Evolutionary conservation across 2,329 filamentous ascomycete genomes (phyloP), one percentile per base, ranked within the genome.

Genomic region (Phialophora chinensis): DNA sequence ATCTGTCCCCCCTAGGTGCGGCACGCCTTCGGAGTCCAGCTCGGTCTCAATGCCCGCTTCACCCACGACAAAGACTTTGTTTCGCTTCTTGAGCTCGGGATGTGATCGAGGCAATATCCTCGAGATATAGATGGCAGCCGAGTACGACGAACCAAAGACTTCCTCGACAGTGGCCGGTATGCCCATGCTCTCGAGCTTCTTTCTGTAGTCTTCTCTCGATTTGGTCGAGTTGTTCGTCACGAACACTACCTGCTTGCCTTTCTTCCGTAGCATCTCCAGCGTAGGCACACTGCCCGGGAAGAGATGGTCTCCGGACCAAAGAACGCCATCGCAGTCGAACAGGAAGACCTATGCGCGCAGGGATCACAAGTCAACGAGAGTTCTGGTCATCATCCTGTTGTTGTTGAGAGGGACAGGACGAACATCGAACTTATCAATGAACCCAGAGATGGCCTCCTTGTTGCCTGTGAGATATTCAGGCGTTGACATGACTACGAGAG

Each of bases 141-240:
- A 96, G 85, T 99, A 99, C 47, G 93, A 91, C 8, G 94, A 97
- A 68, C 92, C 93, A 77, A 99, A 99, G 72, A 99, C 91, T 81
- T 99, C 95, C 76, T 98, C 92, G 84, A 88, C 71, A 8, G 50
- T 66, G 33, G 53, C 58, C 38, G 90, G 89, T 74, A 99, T 97
- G 55, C 90, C 91, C 77, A 97, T 85, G 62, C 82, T 82, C 55
- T 90, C 87, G 67, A 99, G 89, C 77, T 98, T 99, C 83, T 94
- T 92, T 78, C 91, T 90, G 80, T 99, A 99, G 77, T 97, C 93
- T 58, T 86, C 83, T 64, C 95, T 90, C 11, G 94, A 97, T 78
- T 99, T 99, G 65, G 95, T 98, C 75, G 93, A 97, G 83, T 99
- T 99, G 82, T 99, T 99, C 49, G 95, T 99, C 60, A 99, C 95